phyloP scores from a whole-genome alignment of 129 eudicot genomes.

The Chrysanthemum makinoi region DNA sequence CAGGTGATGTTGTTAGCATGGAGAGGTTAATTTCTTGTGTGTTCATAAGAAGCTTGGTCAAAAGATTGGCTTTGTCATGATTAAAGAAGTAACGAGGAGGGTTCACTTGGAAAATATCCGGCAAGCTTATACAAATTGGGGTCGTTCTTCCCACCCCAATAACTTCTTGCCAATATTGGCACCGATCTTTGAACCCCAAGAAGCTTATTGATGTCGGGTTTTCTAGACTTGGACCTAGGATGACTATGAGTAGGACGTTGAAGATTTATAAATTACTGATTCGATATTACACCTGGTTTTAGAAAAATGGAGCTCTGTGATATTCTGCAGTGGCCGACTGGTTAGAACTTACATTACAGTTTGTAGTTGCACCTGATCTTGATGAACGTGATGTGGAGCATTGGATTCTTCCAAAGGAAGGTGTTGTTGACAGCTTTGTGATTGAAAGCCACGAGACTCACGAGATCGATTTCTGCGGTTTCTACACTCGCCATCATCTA shows the following conservation, averaged over 20 bases:
- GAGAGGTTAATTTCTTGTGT: conserved; percentile 61
- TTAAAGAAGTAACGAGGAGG: conserved; percentile 70
- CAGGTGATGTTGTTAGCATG: conserved; percentile 44
- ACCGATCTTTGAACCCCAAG: conserved; percentile 57
- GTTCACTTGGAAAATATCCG: conserved; percentile 61
- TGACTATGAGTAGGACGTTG: conserved; percentile 67
- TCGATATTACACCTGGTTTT: conserved; percentile 44
- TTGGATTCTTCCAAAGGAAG: conserved; percentile 59
- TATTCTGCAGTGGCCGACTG: conserved; percentile 55
- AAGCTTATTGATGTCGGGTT: conserved; percentile 65
- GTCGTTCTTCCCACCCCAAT: conserved; percentile 70
- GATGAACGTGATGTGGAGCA: conserved; percentile 66
- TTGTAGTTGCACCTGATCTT: conserved; percentile 56
- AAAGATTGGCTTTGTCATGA: conserved; percentile 70
- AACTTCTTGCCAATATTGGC: conserved; percentile 65
- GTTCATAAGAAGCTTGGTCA: conserved; percentile 75
- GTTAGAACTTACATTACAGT: conserved; percentile 48
- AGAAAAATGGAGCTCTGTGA: conserved; percentile 63
- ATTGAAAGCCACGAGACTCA: conserved; percentile 61
- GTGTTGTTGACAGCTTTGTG: conserved; percentile 49
- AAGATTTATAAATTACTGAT: conserved; percentile 51
- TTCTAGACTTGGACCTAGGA: conserved; percentile 58
- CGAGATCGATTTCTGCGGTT: conserved; percentile 55
- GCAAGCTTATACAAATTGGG: conserved; percentile 74
- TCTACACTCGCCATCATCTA: conserved; percentile 53